Evolutionary conservation across 129 eudicot genomes (phyloP), one percentile per base, ranked within the genome.

Genomic region (Ambrosia trifida): DNA sequence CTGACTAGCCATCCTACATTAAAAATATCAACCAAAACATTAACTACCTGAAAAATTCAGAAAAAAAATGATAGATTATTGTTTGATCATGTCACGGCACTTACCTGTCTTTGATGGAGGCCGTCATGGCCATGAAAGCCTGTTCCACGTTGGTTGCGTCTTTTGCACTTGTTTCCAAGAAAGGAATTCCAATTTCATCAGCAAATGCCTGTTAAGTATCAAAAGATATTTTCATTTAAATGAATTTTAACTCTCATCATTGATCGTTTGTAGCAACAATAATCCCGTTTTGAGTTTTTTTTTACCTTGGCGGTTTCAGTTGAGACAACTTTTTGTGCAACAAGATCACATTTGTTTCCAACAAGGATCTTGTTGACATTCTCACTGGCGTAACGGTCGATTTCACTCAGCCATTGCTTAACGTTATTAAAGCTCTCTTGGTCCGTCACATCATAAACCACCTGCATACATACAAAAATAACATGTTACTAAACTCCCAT

Each of bases 81-180:
- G 19, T 59, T 59, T 0, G 41, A 31, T 59, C 40, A 14, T 59
- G n/a, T 59, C 41, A 11, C 24, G 32, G 71, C n/a, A 61, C 68
- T 41, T 44, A 74, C 98, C 95, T 89, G 49, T 89, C 87, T 80
- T 93, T 93, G 76, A 93, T 93, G 68, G 88, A 82, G 41, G 87
- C 85, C 53, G 98, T 84, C 98, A 93, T 93, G 45, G 98, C 96
- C 98, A 93, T 93, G 82, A 93, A 93, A 82, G 98, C 96, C 82
- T 93, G 87, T 78, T 93, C 98, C 14, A 93, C 98, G 68, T 93
- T 93, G 20, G 89, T 78, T 41, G 98, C 72, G 82, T 89, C 85
- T 67, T 93, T 93, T 63, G 98, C 98, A 89, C 98, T 93, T 9
- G 98, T 86, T 84, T 93, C 98, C 95, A 93, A 69, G 82, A 93